These are phyloP conservation scores for Aspergillus pseudotamarii DNA, from an alignment of 2,329 filamentous ascomycete genomes.

Conservation along the genomic window DNA sequence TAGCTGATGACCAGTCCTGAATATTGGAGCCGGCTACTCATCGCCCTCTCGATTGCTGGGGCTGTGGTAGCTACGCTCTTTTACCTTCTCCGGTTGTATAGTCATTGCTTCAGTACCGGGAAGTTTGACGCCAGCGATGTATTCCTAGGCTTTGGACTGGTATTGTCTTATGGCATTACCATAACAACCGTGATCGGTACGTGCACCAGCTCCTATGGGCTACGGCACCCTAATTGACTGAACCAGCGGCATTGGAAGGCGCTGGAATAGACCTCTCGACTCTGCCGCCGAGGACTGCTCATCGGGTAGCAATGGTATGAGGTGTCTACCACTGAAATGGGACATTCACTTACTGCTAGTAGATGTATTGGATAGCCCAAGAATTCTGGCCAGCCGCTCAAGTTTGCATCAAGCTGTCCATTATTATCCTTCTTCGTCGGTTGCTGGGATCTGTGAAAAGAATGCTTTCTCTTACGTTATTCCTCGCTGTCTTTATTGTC, in stretches of 20 bases:
- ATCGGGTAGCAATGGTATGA: background rate
- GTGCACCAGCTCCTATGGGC: background rate
- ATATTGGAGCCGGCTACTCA: conserved; percentile 14
- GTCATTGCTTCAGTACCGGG: conserved; percentile 10
- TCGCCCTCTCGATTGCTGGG: conserved; percentile 19
- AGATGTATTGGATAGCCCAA: background rate
- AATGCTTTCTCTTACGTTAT: background rate
- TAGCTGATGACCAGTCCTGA: background rate
- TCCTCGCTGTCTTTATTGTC: background rate
- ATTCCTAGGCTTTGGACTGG: conserved; percentile 20
- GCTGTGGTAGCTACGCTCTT: conserved; percentile 18
- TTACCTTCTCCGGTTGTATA: conserved; percentile 20
- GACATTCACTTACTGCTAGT: background rate
- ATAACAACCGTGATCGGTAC: background rate
- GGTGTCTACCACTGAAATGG: no score
- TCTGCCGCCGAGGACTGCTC: background rate
- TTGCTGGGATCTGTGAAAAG: background rate
- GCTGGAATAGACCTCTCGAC: background rate
- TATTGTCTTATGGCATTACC: conserved; percentile 20
- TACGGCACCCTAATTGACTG: background rate
- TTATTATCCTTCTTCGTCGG: background rate
- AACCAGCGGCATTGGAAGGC: background rate
- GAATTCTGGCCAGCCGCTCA: background rate
- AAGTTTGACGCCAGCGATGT: conserved; percentile 17
- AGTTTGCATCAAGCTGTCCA: background rate